Evolutionary conservation across 148 eudicot genomes (phyloP).

Genomic region (Rhododendron ovatum): DNA sequence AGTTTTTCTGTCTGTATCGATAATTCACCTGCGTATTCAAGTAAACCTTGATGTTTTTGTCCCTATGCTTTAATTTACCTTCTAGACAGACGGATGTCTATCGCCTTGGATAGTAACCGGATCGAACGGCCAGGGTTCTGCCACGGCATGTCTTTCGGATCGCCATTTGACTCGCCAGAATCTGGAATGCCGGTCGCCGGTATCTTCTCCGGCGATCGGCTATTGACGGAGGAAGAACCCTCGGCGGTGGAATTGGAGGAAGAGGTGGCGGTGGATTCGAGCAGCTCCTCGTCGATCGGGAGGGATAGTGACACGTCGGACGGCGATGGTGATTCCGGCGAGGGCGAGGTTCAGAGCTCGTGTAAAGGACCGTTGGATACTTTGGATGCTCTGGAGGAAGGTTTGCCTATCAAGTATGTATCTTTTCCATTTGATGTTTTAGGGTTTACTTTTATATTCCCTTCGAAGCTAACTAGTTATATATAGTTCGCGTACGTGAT

Average conservation of each 20-base stretch:
- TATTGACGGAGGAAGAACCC: constrained; percentile 3
- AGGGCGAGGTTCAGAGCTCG: constrained; percentile 48
- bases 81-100: constrained; percentile 24
- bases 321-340: constrained; percentile 32
- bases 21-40: background rate
- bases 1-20: background rate
- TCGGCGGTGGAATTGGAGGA: constrained; percentile 3
- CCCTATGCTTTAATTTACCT: background rate
- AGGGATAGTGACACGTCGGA: constrained; percentile 39
- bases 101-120: constrained; percentile 27
- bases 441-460: background rate
- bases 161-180: constrained; percentile 24
- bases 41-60: background rate
- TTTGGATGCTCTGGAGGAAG: constrained; percentile 45
- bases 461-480: background rate
- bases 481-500: too few relatives aligned
- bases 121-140: constrained; percentile 27
- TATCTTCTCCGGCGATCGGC: constrained; percentile 15
- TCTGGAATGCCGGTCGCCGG: background rate
- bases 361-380: constrained; percentile 40
- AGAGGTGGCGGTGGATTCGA: constrained; percentile 20
- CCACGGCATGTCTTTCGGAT: constrained; percentile 14
- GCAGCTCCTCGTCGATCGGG: constrained; percentile 50
- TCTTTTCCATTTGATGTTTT: background rate
- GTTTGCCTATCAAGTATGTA: constrained; percentile 48